Conservation (phyloP, 2,329 filamentous ascomycete genomes). For the Coniochaeta ligniaria region DNA sequence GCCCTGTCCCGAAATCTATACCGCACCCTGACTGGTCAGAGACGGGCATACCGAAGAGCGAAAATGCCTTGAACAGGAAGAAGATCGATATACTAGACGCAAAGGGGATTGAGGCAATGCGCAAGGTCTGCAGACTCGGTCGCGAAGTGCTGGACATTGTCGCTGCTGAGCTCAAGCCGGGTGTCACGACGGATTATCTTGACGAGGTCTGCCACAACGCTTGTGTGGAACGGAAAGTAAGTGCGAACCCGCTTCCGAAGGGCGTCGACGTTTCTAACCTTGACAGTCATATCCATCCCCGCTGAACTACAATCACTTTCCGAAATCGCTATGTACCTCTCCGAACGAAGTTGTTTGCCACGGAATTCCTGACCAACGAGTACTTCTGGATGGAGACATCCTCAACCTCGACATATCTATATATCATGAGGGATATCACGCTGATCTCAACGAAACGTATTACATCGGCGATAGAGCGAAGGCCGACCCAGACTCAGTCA, state of each 20-base stretch:
- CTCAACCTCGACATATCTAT: slow-evolving; percentile 94
- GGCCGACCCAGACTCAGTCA: slow-evolving; percentile 77
- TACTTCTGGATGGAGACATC: slow-evolving; percentile 87
- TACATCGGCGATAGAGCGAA: slow-evolving; percentile 88
- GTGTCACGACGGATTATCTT: slow-evolving; percentile 90
- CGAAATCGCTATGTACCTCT: slow-evolving; percentile 96
- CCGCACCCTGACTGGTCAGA: slow-evolving; percentile 79
- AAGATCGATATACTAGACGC: slow-evolving; percentile 75
- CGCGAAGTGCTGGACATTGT: slow-evolving; percentile 91
- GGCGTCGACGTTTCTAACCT: background rate
- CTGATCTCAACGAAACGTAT: slow-evolving; percentile 97
- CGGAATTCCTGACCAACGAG: slow-evolving; percentile 88
- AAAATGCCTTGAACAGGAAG: slow-evolving; percentile 55
- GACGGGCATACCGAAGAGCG: slow-evolving; percentile 66
- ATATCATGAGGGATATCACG: slow-evolving; percentile 92
- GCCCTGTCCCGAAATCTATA: slow-evolving; percentile 73
- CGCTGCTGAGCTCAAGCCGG: slow-evolving; percentile 73
- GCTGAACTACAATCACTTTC: slow-evolving; percentile 49
- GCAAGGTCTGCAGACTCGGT: slow-evolving; percentile 82
- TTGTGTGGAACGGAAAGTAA: slow-evolving; percentile 83
- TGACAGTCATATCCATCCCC: slow-evolving; percentile 19
- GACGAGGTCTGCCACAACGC: slow-evolving; percentile 94
- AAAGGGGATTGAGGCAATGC: slow-evolving; percentile 80
- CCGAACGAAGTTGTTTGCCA: slow-evolving; percentile 98
- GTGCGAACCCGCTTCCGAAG: slow-evolving; percentile 19